phyloP scores from a whole-genome alignment of 1,284 basidiomycete species.

The Clitocybe nebularis region DNA sequence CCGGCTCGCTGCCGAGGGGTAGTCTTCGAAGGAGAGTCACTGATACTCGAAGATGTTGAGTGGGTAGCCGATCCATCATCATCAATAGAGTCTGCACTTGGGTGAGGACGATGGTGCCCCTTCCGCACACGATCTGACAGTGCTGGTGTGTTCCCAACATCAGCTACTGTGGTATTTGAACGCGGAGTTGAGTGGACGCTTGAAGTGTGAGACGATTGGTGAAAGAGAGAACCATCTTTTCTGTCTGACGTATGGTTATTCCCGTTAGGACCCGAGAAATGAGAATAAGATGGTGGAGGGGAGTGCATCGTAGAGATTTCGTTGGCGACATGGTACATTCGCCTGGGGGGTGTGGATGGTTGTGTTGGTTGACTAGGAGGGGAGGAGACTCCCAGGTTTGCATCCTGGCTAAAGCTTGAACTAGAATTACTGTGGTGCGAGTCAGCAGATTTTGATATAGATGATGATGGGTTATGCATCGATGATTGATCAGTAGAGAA shows the following conservation, averaged over 20 bases:
- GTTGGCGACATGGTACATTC: slow-evolving; percentile 37
- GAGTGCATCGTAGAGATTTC: slow-evolving; percentile 25
- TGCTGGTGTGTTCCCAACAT: neutral
- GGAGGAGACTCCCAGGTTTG: slow-evolving; percentile 4
- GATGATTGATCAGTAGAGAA: slow-evolving; percentile 10
- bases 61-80: slow-evolving; percentile 2
- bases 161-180: neutral
- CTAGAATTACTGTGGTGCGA: slow-evolving; percentile 12
- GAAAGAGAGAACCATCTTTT: slow-evolving; percentile 10
- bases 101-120: slow-evolving; percentile 1
- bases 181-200: slow-evolving; percentile 1
- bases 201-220: slow-evolving; percentile 2
- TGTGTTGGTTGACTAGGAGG: neutral
- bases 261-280: slow-evolving; percentile 12
- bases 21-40: slow-evolving; percentile 9
- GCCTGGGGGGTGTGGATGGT: slow-evolving; percentile 29
- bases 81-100: neutral
- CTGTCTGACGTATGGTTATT: slow-evolving; percentile 13
- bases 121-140: neutral
- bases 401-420: slow-evolving; percentile 11
- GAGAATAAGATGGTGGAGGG: slow-evolving; percentile 44
- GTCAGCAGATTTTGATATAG: slow-evolving; percentile 9
- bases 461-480: slow-evolving; percentile 12
- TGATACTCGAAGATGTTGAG: slow-evolving; percentile 6
- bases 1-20: slow-evolving; percentile 11